Evolutionary conservation across 78 protist species (phyloP).

Genomic region (Dictyostelium intermedium): DNA sequence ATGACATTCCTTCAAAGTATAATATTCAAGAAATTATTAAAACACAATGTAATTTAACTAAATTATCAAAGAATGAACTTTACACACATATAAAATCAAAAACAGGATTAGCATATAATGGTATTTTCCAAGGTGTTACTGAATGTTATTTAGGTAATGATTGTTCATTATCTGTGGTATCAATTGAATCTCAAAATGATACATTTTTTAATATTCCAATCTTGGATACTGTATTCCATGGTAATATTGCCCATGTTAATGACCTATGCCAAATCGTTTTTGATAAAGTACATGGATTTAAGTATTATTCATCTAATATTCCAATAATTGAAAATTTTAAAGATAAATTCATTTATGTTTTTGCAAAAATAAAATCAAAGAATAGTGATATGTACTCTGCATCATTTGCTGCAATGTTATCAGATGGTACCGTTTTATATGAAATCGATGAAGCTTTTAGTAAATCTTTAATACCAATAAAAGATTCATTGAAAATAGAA

Average conservation of each 20-base stretch:
- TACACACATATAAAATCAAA: not conserved
- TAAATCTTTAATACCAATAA: not conserved
- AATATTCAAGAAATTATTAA: not conserved
- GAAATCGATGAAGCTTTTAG: not conserved
- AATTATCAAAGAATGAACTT: not conserved
- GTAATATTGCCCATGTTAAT: not conserved
- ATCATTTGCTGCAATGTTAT: not conserved
- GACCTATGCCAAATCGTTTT: conserved; percentile 15
- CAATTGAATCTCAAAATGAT: not conserved
- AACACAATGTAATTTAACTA: conserved; percentile 7
- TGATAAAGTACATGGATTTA: conserved; percentile 8
- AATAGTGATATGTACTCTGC: not conserved
- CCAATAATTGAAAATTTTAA: not conserved
- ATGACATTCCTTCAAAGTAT: not conserved
- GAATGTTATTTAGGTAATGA: conserved; percentile 1
- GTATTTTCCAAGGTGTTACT: not conserved
- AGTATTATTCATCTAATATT: not conserved
- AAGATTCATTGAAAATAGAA: not conserved
- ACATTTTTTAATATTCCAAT: conserved; percentile 10
- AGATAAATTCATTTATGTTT: not conserved
- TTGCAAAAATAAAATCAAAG: not conserved
- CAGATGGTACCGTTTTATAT: conserved; percentile 27
- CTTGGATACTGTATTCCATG: conserved; percentile 30
- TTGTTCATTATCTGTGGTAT: conserved; percentile 5
- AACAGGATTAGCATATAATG: not conserved